A percentile compares a stretch with the other conserved stretches of the same genome.
Evolutionary conservation across 805 yeast genomes (phyloP).

Genomic region (Candida tallmaniae): DNA sequence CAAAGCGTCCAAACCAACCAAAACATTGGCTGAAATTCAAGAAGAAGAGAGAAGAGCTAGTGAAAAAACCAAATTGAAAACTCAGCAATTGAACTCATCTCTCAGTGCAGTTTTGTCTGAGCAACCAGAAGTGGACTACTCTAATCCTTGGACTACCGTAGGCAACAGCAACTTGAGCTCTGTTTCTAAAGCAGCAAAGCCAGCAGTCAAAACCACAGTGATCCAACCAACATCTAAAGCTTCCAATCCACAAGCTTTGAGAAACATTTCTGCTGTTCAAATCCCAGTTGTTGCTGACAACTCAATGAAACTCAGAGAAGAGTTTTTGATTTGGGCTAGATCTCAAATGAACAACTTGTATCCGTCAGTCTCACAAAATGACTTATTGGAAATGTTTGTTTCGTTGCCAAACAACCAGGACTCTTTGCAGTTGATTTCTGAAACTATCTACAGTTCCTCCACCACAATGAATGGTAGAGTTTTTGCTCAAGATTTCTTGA

Average conservation of each 20-base stretch:
- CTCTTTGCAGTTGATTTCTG: slow-evolving; percentile 82
- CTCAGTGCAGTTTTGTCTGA: slow-evolving; percentile 9
- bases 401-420: slow-evolving; percentile 71
- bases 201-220: slow-evolving; percentile 1
- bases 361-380: slow-evolving; percentile 71
- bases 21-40: slow-evolving; percentile 59
- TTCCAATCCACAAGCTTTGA: slow-evolving; percentile 31
- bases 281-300: slow-evolving; percentile 15
- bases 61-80: slow-evolving; percentile 7
- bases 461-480: slow-evolving; percentile 92
- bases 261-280: slow-evolving; percentile 31
- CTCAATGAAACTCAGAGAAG: slow-evolving; percentile 38
- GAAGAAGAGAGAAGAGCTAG: slow-evolving; percentile 54
- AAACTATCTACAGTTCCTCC: slow-evolving; percentile 83
- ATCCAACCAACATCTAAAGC: slow-evolving; percentile 13
- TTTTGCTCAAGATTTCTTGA: slow-evolving; percentile 85
- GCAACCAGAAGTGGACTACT: slow-evolving; percentile 20
- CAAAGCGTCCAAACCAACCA: slow-evolving; percentile 31
- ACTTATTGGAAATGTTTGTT: slow-evolving; percentile 72
- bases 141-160: slow-evolving; percentile 40
- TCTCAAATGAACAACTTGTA: slow-evolving; percentile 61
- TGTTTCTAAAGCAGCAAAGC: slow-evolving; percentile 4
- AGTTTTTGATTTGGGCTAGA: slow-evolving; percentile 71
- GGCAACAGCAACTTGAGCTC: slow-evolving; percentile 10
- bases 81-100: slow-evolving; percentile 2